A percentile compares a stretch with the other conserved stretches of the same genome.
Conservation (phyloP, 345 rosid genomes). For the Murraya paniculata region DNA sequence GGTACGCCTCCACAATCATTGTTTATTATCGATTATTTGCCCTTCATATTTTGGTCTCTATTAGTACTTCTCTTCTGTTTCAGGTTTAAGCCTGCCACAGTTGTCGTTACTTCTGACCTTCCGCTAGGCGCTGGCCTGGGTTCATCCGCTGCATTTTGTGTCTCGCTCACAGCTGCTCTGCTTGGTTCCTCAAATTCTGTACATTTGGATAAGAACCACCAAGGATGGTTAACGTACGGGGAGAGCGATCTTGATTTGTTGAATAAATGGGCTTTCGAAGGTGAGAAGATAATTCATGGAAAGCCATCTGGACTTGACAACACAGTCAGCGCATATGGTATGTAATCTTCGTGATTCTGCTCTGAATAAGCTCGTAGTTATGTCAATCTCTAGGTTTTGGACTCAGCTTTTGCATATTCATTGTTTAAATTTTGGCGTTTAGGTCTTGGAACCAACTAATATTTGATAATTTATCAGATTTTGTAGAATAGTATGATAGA, state of each 20-base stretch:
- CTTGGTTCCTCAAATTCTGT: conserved; percentile 49
- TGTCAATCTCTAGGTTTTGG: not conserved
- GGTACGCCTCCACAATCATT: conserved; percentile 41
- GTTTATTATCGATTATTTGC: not conserved
- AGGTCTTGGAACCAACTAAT: not conserved
- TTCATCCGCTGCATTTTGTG: conserved; percentile 87
- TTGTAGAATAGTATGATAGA: not conserved
- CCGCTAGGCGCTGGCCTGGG: conserved; percentile 93
- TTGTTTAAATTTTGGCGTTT: not conserved
- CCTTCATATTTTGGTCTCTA: conserved; percentile 11
- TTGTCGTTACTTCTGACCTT: conserved; percentile 69
- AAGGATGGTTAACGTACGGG: conserved; percentile 51
- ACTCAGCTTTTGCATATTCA: not conserved
- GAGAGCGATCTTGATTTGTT: conserved; percentile 61
- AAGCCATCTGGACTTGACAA: conserved; percentile 97
- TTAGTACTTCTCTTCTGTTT: conserved; percentile 10
- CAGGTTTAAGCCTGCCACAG: conserved; percentile 80
- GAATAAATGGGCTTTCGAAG: conserved; percentile 96
- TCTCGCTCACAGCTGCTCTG: conserved; percentile 73
- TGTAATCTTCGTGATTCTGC: conserved; percentile 11
- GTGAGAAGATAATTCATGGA: conserved; percentile 93
- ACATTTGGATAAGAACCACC: conserved; percentile 34
- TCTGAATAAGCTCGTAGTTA: not conserved
- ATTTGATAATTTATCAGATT: not conserved
- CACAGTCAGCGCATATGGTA: conserved; percentile 95